phyloP scores from a whole-genome alignment of 768 basidiomycete species.

The Butyriboletus loyo region DNA sequence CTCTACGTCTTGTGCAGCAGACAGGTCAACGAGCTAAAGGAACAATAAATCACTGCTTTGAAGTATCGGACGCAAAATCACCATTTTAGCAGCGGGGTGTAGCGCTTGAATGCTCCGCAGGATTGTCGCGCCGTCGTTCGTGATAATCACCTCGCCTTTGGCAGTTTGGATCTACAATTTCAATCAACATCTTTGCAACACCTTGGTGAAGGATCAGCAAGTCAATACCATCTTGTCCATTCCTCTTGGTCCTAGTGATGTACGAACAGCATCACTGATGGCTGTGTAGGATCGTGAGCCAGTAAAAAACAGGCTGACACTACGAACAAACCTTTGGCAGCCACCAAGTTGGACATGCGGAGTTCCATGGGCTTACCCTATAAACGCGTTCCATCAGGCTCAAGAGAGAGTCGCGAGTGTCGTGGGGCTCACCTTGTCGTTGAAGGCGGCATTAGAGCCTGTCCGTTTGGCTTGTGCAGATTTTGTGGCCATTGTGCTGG shows the following conservation, averaged over 20 bases:
- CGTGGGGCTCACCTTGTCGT: slow-evolving; percentile 64
- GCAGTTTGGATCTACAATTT: slow-evolving; percentile 82
- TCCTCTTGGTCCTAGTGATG: slow-evolving; percentile 92
- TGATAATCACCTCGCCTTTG: slow-evolving; percentile 95
- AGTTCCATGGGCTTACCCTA: slow-evolving; percentile 99
- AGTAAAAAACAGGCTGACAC: neutral
- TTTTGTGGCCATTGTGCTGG: slow-evolving; percentile 30
- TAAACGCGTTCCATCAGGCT: slow-evolving; percentile 27
- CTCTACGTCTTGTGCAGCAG: slow-evolving; percentile 96
- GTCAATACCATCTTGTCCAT: slow-evolving; percentile 97
- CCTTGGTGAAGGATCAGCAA: slow-evolving; percentile 10
- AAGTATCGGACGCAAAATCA: slow-evolving; percentile 19
- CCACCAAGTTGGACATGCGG: slow-evolving; percentile 94
- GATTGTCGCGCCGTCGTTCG: slow-evolving; percentile 98
- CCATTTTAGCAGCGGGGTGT: slow-evolving; percentile 99
- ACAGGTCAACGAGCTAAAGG: slow-evolving; percentile 88
- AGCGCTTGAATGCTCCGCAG: slow-evolving; percentile 92
- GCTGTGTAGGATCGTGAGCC: slow-evolving; percentile 45
- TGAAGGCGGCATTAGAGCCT: slow-evolving; percentile 75
- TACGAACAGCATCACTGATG: slow-evolving; percentile 95
- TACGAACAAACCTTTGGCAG: slow-evolving; percentile 77
- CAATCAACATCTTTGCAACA: slow-evolving; percentile 9
- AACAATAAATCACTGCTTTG: neutral
- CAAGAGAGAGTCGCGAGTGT: neutral
- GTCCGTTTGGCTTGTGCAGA: slow-evolving; percentile 23